Base-by-base conservation (phyloP, 805 yeast genomes). In the Saccharomycopsis sp. region DNA sequence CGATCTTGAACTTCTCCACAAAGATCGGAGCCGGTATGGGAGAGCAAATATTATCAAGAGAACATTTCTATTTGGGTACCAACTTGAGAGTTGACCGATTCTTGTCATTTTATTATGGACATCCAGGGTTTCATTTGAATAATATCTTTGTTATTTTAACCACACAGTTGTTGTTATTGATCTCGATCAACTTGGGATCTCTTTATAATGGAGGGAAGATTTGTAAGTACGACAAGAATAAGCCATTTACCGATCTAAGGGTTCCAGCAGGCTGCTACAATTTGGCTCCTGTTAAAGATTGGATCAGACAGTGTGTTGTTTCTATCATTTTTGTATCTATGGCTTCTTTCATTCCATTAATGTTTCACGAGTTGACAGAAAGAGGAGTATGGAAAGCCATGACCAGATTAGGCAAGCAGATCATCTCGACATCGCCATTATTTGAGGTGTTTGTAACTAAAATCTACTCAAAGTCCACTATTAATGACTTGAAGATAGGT, bases 1-100 rank as follows among this genome's bases (percentile, higher is more conserved):
- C 94, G 1, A 87, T 88, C 67, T 78, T 86, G 70, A 87, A 86
- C 69, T 88, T 88, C 72, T 86, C 89, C 3, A 85, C 93, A 22
- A 88, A 88, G 67, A 87, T 88, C 70, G 96, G 96, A 53, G 89
- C 94, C 57, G 96, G 94, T 60, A 88, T 88, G 96, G 93, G 94
- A 53, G 96, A 88, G 67, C 96, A 88, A 68, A 83, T 87, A 82
- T 76, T 88, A 58, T 87, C 93, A 2, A 77, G 96, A 65, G 96
- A 88, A 69, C 87, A 87, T 70, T 88, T 82, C 70, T 87, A 87
- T 67, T 75, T 88, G 62, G 87, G 92, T 1, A 84, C 91, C 1
- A 89, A 86, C 62, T 73, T 88, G 42, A 90, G 93, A 1, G 72
- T 87, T 62, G 94, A 88, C 67, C 76, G 94, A 65, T 87, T 88